A percentile compares a stretch with the other conserved stretches of the same genome.
These are phyloP conservation scores for Cyclotella choctawhatcheeana DNA, from an alignment of 108 stramenopile genomes.

Conservation along the genomic window DNA sequence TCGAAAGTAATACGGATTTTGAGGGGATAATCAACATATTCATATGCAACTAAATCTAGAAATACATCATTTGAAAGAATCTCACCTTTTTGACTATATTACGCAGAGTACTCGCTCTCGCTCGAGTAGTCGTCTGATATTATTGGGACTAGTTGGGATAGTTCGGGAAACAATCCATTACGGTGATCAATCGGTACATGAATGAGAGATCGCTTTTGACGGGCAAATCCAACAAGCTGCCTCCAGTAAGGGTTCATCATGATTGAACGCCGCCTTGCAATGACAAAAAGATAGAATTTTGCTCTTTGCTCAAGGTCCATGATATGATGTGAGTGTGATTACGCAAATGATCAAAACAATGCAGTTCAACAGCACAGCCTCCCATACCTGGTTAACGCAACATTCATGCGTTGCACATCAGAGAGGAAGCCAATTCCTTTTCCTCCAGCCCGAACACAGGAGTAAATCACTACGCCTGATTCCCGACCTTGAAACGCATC, in stretches of 20 bases:
- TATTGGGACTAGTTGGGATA: constrained; percentile 35
- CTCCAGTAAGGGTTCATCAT: constrained; percentile 56
- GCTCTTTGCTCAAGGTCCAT: too few species aligned
- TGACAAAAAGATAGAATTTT: constrained; percentile 52
- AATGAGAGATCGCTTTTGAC: constrained; percentile 38
- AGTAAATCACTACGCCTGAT: constrained; percentile 68
- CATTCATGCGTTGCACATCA: constrained; percentile 90
- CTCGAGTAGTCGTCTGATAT: neutral
- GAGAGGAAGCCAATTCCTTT: constrained; percentile 79
- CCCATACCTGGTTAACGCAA: constrained; percentile 71
- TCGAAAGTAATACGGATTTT: too few species aligned
- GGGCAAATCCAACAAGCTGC: constrained; percentile 40
- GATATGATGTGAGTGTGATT: too few species aligned
- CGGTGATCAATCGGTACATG: constrained; percentile 30
- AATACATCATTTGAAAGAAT: too few species aligned
- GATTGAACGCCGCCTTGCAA: constrained; percentile 44
- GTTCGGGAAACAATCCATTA: constrained; percentile 39
- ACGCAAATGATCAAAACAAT: too few species aligned
- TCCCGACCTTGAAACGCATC: constrained; percentile 87
- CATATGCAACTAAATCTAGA: too few species aligned
- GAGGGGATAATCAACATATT: too few species aligned
- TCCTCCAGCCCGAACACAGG: constrained; percentile 62
- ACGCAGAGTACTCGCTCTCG: constrained; percentile 40
- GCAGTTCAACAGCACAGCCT: neutral
- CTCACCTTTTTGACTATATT: neutral